Conservation (phyloP, 2,329 filamentous ascomycete species). For the Botrytis fabae region DNA sequence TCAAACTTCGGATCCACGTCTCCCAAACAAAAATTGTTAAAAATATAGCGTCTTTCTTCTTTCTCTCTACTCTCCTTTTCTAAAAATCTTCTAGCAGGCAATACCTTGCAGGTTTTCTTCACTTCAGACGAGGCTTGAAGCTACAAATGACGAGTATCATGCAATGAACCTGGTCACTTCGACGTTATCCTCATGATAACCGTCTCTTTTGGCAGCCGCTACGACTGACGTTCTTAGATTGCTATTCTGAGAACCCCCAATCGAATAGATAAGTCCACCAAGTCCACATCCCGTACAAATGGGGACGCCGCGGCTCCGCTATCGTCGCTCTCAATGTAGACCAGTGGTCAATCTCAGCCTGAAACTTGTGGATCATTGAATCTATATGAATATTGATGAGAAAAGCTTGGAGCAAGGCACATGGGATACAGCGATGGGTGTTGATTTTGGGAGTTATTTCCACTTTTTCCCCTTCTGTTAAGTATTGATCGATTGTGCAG, state of each 20-base stretch:
- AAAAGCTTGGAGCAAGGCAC: neutral
- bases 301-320: slow-evolving; percentile 26
- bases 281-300: slow-evolving; percentile 17
- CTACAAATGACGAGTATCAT: neutral
- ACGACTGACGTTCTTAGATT: neutral
- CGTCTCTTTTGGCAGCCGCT: neutral
- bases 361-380: slow-evolving; percentile 10
- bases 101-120: neutral
- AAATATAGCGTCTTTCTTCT: slow-evolving; percentile 10
- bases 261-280: neutral
- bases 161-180: neutral
- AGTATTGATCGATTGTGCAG: slow-evolving; percentile 18
- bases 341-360: slow-evolving; percentile 13
- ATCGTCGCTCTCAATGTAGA: slow-evolving; percentile 16
- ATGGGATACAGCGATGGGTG: neutral
- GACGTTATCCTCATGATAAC: neutral
- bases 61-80: neutral
- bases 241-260: neutral
- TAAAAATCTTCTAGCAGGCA: neutral
- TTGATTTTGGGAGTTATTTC: neutral
- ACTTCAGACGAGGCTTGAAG: slow-evolving; percentile 2
- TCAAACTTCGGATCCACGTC: slow-evolving; percentile 6
- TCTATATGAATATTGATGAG: neutral
- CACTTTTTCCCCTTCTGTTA: slow-evolving; percentile 20
- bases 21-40: slow-evolving; percentile 7